phyloP scores from a whole-genome alignment of 1,284 basidiomycete species.

The Sanghuangporus baumii region DNA sequence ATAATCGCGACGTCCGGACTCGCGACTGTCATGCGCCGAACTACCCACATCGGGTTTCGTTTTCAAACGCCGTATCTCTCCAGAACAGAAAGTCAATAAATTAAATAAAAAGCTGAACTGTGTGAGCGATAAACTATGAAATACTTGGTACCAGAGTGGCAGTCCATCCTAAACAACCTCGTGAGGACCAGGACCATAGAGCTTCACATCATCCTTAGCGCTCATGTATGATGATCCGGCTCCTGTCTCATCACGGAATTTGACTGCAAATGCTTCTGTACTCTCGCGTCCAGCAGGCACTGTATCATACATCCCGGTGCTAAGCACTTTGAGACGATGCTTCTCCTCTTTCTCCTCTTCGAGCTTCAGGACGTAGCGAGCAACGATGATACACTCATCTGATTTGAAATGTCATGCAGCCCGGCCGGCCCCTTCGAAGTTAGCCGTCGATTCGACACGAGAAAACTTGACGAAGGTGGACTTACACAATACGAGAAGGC shows the following conservation, averaged over 20 bases:
- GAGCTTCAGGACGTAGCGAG: conserved; percentile 13
- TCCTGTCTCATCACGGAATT: neutral
- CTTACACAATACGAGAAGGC: conserved; percentile 12
- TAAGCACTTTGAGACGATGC: conserved; percentile 6
- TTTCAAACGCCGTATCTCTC: too few relatives aligned
- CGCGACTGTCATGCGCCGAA: too few relatives aligned
- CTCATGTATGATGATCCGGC: neutral
- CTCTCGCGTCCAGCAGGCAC: conserved; percentile 3
- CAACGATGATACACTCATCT: conserved; percentile 17
- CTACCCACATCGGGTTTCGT: too few relatives aligned
- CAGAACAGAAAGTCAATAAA: too few relatives aligned
- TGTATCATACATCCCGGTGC: neutral
- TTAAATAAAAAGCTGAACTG: too few relatives aligned
- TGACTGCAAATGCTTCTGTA: conserved; percentile 7
- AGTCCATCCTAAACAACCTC: neutral
- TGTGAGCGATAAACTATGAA: too few relatives aligned
- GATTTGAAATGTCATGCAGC: neutral
- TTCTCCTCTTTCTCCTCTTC: conserved; percentile 14
- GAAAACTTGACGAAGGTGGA: neutral
- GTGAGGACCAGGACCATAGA: neutral
- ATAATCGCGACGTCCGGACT: too few relatives aligned
- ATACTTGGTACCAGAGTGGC: too few relatives aligned
- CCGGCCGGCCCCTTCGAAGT: neutral
- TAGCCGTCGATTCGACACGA: neutral
- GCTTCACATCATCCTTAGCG: neutral